These are phyloP conservation scores for Fusarium zealandicum DNA, from an alignment of 2,329 filamentous ascomycete genomes.

Conservation along the genomic window DNA sequence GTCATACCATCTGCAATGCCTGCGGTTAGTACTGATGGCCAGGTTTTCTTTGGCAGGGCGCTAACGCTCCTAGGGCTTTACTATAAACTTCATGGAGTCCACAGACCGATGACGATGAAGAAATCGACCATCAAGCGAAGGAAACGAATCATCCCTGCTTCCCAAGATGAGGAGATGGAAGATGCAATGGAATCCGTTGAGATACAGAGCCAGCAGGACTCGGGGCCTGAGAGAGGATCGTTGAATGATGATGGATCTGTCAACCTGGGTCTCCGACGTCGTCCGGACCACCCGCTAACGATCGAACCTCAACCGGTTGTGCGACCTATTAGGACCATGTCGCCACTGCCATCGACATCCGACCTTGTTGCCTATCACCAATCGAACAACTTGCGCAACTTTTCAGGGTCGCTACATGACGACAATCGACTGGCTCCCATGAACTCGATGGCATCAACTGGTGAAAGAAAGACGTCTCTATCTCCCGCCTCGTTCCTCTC, in stretches of 20 bases:
- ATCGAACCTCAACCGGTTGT: constrained; percentile 56
- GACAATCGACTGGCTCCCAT: constrained; percentile 67
- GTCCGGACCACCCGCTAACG: constrained; percentile 54
- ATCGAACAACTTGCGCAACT: constrained; percentile 49
- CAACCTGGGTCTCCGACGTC: constrained; percentile 65
- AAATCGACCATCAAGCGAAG: constrained; percentile 95
- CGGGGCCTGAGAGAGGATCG: constrained; percentile 59
- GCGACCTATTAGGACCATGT: constrained; percentile 53
- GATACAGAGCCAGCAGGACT: constrained; percentile 47
- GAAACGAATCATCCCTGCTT: constrained; percentile 89
- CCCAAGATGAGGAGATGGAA: constrained; percentile 58
- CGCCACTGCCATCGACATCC: constrained; percentile 51
- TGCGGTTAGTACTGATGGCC: constrained; percentile 73
- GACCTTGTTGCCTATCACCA: constrained; percentile 62
- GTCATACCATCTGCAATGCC: constrained; percentile 97
- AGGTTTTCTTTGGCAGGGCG: neutral
- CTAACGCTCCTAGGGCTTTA: constrained; percentile 73
- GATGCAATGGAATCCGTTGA: constrained; percentile 57
- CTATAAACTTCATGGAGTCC: constrained; percentile 92
- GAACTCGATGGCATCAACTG: constrained; percentile 53
- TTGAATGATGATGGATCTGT: constrained; percentile 70
- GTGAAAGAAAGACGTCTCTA: constrained; percentile 63
- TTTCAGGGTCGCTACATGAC: constrained; percentile 55
- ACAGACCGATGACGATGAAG: constrained; percentile 97
- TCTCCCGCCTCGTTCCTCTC: constrained; percentile 68